Conservation (phyloP, 2,329 filamentous ascomycete species). For the Colletotrichum horii region DNA sequence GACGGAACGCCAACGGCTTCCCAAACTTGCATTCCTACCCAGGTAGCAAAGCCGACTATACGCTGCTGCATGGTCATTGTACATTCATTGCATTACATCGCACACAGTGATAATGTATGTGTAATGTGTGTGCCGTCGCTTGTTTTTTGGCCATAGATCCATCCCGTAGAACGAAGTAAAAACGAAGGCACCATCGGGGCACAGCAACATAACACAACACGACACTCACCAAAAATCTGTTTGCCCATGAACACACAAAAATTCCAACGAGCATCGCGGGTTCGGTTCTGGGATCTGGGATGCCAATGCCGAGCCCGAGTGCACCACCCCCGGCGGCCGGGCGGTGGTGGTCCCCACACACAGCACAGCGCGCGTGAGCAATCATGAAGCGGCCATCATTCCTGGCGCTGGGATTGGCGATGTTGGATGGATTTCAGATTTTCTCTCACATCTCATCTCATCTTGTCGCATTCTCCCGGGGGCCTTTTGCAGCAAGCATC, state of each 20-base stretch:
- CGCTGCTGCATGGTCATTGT: neutral
- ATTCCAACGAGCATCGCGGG: neutral
- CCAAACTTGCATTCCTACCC: neutral
- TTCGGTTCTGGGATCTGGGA: neutral
- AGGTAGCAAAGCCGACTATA: neutral
- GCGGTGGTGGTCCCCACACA: neutral
- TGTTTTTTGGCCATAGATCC: neutral
- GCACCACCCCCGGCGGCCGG: neutral
- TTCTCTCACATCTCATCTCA: constrained; percentile 21
- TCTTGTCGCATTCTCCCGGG: neutral
- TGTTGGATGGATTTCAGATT: neutral
- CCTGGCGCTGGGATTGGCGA: neutral
- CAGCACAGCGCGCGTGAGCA: constrained; percentile 10
- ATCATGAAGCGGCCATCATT: constrained; percentile 11
- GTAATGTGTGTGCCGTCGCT: neutral
- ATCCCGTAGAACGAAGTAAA: neutral
- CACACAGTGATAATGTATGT: neutral
- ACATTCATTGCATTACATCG: neutral
- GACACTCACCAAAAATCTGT: neutral
- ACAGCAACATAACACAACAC: neutral
- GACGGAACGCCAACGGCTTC: neutral
- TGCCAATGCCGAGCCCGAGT: constrained; percentile 10
- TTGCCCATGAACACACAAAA: neutral
- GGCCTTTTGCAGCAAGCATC: neutral
- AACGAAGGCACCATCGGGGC: neutral